phyloP scores from a whole-genome alignment of 2,329 filamentous ascomycete genomes.

The Phialemoniopsis sp. region DNA sequence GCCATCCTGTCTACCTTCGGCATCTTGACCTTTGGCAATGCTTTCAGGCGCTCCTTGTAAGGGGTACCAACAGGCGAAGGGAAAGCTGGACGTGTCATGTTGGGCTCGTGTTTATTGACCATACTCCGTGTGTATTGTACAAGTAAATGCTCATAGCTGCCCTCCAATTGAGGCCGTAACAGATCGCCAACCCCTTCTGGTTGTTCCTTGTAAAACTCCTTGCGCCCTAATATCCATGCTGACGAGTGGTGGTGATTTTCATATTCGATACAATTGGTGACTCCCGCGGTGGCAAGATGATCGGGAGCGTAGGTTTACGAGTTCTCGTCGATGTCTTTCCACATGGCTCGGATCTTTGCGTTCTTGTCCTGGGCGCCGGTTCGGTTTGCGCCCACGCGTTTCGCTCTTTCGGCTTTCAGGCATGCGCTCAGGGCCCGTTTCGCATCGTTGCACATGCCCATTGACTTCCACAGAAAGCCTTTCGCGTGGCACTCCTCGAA shows the following conservation, averaged over 20 bases:
- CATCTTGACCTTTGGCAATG: slow-evolving; percentile 73
- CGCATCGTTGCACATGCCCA: slow-evolving; percentile 84
- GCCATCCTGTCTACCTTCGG: slow-evolving; percentile 78
- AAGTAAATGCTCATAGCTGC: too few species aligned
- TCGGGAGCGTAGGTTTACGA: slow-evolving; percentile 40
- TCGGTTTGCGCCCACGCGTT: slow-evolving; percentile 74
- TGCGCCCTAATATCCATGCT: not conserved
- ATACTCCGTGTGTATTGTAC: too few species aligned
- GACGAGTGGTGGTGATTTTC: not conserved
- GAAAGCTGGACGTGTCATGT: too few species aligned
- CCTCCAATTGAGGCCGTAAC: too few species aligned
- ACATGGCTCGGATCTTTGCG: slow-evolving; percentile 70
- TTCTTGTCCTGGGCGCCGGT: slow-evolving; percentile 65
- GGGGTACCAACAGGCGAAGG: not conserved
- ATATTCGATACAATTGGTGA: not conserved
- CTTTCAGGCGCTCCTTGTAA: slow-evolving; percentile 43
- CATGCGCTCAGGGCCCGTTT: slow-evolving; percentile 85
- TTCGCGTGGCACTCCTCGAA: slow-evolving; percentile 93
- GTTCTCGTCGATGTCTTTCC: slow-evolving; percentile 73
- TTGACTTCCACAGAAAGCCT: slow-evolving; percentile 87
- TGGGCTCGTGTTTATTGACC: too few species aligned
- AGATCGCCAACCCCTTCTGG: too few species aligned
- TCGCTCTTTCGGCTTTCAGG: slow-evolving; percentile 73
- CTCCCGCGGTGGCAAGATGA: not conserved
- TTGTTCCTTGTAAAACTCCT: too few species aligned